phyloP scores from a whole-genome alignment of 2,329 filamentous ascomycete genomes.

The Chaetothyriales sp. region DNA sequence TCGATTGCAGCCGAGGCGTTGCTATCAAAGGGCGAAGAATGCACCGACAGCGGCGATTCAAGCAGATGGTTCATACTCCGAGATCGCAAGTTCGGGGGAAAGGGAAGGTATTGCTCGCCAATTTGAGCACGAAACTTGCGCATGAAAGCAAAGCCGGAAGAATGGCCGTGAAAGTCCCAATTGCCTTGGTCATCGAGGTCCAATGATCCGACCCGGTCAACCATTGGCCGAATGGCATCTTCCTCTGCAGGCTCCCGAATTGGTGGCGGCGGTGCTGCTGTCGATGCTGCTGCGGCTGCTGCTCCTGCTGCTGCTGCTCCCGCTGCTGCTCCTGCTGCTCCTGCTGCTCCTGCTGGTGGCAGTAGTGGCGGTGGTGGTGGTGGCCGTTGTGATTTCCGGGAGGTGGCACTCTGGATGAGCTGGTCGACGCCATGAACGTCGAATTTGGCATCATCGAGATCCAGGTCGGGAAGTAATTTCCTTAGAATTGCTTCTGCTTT shows the following conservation, averaged over 20 bases:
- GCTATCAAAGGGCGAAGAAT: slow-evolving; percentile 48
- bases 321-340: slow-evolving; percentile 10
- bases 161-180: slow-evolving; percentile 91
- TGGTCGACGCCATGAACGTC: slow-evolving; percentile 59
- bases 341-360: not conserved
- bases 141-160: slow-evolving; percentile 81
- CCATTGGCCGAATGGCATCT: slow-evolving; percentile 79
- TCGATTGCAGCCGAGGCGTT: slow-evolving; percentile 41
- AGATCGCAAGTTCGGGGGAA: slow-evolving; percentile 39
- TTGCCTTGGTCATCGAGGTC: slow-evolving; percentile 83
- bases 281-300: too few species aligned
- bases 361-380: not conserved
- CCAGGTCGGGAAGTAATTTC: slow-evolving; percentile 68
- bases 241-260: slow-evolving; percentile 41
- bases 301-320: slow-evolving; percentile 6
- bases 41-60: slow-evolving; percentile 53
- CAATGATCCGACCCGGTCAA: slow-evolving; percentile 77
- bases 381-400: not conserved
- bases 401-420: slow-evolving; percentile 29
- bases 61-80: slow-evolving; percentile 44
- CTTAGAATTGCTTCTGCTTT: slow-evolving; percentile 69
- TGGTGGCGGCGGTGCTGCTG: slow-evolving; percentile 11
- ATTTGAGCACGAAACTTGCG: slow-evolving; percentile 78
- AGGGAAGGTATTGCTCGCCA: slow-evolving; percentile 53
- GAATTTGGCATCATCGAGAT: slow-evolving; percentile 71